Conservation (phyloP, 805 yeast species). For the Yarrowia sp. region DNA sequence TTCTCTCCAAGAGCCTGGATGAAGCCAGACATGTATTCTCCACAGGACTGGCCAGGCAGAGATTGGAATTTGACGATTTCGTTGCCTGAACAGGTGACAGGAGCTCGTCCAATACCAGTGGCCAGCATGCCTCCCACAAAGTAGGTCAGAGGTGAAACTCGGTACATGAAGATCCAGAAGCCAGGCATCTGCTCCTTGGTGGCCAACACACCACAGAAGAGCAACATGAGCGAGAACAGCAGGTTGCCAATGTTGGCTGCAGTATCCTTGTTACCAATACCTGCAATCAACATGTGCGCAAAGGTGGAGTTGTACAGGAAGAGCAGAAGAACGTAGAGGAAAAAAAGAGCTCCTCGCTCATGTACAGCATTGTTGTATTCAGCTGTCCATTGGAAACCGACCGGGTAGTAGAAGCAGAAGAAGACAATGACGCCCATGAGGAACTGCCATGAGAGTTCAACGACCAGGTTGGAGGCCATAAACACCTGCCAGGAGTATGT, state of each 20-base stretch:
- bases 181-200: slow-evolving; percentile 65
- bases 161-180: slow-evolving; percentile 83
- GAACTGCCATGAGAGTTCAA: slow-evolving; percentile 71
- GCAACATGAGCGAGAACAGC: slow-evolving; percentile 59
- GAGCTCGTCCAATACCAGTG: slow-evolving; percentile 56
- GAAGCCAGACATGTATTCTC: slow-evolving; percentile 56
- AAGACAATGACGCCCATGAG: slow-evolving; percentile 66
- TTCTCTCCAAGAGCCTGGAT: slow-evolving; percentile 50
- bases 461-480: slow-evolving; percentile 65
- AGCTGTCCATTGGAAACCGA: slow-evolving; percentile 70
- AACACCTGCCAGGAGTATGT: slow-evolving; percentile 73
- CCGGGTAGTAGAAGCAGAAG: slow-evolving; percentile 73
- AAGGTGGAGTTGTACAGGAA: slow-evolving; percentile 54
- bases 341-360: slow-evolving; percentile 55
- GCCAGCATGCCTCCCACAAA: slow-evolving; percentile 63
- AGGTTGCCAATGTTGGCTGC: slow-evolving; percentile 65
- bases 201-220: slow-evolving; percentile 72
- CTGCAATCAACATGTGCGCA: slow-evolving; percentile 55
- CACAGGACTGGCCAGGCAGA: slow-evolving; percentile 65
- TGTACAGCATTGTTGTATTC: slow-evolving; percentile 53
- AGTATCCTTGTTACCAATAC: slow-evolving; percentile 51
- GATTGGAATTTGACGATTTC: slow-evolving; percentile 62
- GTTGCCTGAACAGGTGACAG: slow-evolving; percentile 56
- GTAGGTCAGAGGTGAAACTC: slow-evolving; percentile 70
- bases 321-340: slow-evolving; percentile 53